Evolutionary conservation across 257 asterid species (phyloP), one percentile per base, ranked within the genome.

Genomic region (Forsythia viridissima): DNA sequence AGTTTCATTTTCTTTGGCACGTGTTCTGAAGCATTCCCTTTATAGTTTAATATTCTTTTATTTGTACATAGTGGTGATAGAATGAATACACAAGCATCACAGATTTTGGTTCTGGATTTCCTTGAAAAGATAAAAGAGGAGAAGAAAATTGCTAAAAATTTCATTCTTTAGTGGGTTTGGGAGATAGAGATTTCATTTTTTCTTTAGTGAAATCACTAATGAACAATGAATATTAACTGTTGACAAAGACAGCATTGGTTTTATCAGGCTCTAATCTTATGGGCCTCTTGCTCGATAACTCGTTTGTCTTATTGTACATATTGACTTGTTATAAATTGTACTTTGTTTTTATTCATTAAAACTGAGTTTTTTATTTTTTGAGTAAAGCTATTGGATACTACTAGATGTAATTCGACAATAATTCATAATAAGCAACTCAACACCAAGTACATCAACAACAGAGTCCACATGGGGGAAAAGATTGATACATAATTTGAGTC

Each of bases 1-100:
- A 84, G 93, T 83, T 75, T 61, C 67, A 55, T 77, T 76, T 66
- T 63, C 37, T 38, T 39, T 43, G 67, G 13, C 73, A 63, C 72
- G 51, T 71, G 48, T 66, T 66, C 34, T 63, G 79, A 61, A 48
- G 71, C 39, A 57, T 46, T 44, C 43, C 55, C 48, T 43, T 20
- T 30, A 18, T n/a, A 13, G 67, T 73, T 52, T 18, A 15, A 24
- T 30, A 11, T n/a, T 18, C 63, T 55, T 1, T 55, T 55, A 63
- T 63, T 6, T 24, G 16, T 63, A 24, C 3, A 9, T 21, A 8
- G 70, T 24, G 10, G 70, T 11, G 6, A 63, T 30, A 21, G 16
- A 63, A 63, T 24, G 71, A 63, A 72, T 68, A 0, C 52, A 52
- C 57, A 11, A 70, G 8, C 71, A 15, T 75, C 15, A 30, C 21